phyloP scores from a whole-genome alignment of 768 basidiomycete species.

The Amanita thiersii region DNA sequence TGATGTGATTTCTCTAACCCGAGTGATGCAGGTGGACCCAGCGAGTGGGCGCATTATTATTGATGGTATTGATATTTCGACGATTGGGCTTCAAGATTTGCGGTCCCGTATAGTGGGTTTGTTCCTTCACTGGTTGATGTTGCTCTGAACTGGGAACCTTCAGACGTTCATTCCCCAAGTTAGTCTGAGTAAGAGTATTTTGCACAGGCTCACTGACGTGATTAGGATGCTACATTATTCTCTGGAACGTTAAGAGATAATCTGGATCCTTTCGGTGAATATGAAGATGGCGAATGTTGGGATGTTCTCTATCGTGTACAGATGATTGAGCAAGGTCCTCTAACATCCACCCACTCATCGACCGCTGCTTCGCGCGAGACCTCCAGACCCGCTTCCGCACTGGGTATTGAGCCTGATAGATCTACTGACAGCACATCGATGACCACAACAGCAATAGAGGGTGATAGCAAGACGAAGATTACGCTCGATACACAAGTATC shows the following conservation, averaged over 20 bases:
- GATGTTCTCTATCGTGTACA: conserved; percentile 81
- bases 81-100: conserved; percentile 80
- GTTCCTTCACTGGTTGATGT: conserved; percentile 4
- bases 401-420: conserved; percentile 28
- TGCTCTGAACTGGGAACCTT: neutral
- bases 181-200: conserved; percentile 9
- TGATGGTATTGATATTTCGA: conserved; percentile 84
- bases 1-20: too few species aligned
- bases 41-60: conserved; percentile 66
- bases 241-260: conserved; percentile 74
- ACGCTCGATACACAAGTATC: conserved; percentile 75
- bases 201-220: neutral
- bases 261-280: conserved; percentile 72
- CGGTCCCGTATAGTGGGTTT: conserved; percentile 59
- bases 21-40: too few species aligned
- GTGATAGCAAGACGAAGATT: conserved; percentile 48
- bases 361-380: conserved; percentile 36
- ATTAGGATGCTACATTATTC: conserved; percentile 64
- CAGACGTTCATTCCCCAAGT: conserved; percentile 75
- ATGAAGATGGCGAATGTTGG: conserved; percentile 69
- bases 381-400: conserved; percentile 35
- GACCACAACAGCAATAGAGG: conserved; percentile 40
- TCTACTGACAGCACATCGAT: conserved; percentile 25
- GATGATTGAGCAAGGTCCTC: conserved; percentile 48
- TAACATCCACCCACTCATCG: conserved; percentile 42